These are phyloP conservation scores for Alternaria ethzedia DNA, from an alignment of 2,329 filamentous ascomycete genomes.

Conservation along the genomic window DNA sequence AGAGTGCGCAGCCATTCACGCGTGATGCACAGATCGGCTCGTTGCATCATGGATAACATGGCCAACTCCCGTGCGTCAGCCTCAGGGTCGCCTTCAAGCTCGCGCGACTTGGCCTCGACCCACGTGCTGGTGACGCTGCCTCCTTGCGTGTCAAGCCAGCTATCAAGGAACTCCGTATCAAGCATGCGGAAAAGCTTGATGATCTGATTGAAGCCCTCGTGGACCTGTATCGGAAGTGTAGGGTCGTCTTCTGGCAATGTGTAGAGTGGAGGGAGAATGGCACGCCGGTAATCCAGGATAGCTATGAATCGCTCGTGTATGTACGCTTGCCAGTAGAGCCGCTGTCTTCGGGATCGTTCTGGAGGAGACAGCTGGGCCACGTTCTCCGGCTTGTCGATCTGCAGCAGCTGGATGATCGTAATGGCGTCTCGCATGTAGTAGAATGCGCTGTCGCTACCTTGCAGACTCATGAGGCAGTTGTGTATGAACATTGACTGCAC, in stretches of 20 bases:
- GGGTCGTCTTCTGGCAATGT: conserved; percentile 51
- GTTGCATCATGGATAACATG: conserved; percentile 52
- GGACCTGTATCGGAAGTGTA: conserved; percentile 47
- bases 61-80: conserved; percentile 48
- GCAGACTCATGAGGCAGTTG: conserved; percentile 59
- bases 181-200: conserved; percentile 55
- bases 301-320: conserved; percentile 65
- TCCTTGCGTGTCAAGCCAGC: conserved; percentile 52
- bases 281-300: conserved; percentile 57
- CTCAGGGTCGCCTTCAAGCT: conserved; percentile 50
- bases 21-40: conserved; percentile 58
- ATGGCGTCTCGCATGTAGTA: conserved; percentile 59
- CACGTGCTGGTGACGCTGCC: conserved; percentile 49
- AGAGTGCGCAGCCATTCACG: conserved; percentile 58
- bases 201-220: conserved; percentile 53
- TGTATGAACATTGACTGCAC: conserved; percentile 62
- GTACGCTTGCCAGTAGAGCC: conserved; percentile 63
- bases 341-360: conserved; percentile 54
- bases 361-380: conserved; percentile 40
- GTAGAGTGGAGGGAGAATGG: conserved; percentile 49
- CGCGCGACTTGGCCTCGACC: conserved; percentile 55
- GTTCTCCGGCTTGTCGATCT: conserved; percentile 51
- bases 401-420: conserved; percentile 47
- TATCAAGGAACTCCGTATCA: conserved; percentile 53
- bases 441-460: conserved; percentile 58